A percentile compares a stretch with the other conserved stretches of the same genome.
Evolutionary conservation across 352 stramenopile species (phyloP).

Genomic region (Peronospora belbahrii): DNA sequence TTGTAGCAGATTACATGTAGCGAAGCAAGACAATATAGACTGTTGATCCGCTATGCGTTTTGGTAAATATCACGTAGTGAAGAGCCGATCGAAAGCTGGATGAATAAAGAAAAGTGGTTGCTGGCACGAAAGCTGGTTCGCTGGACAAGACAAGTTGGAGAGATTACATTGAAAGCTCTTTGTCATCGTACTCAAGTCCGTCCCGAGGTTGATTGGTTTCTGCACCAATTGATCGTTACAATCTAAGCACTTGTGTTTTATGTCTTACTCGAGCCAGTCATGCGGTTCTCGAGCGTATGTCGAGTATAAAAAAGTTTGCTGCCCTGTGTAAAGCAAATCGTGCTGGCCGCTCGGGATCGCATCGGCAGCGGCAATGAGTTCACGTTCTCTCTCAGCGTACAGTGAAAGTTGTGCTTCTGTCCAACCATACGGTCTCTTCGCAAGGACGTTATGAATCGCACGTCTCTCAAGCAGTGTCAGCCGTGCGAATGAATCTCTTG

Average conservation of each 20-base stretch:
- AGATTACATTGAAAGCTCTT: neutral
- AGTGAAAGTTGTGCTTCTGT: neutral
- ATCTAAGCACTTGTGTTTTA: neutral
- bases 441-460: slow-evolving; percentile 16
- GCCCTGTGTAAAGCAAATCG: slow-evolving; percentile 5
- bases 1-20: slow-evolving; percentile 2
- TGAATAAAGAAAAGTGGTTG: neutral
- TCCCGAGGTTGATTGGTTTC: neutral
- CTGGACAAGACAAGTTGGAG: neutral
- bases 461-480: slow-evolving; percentile 13
- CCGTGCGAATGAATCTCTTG: slow-evolving; percentile 1
- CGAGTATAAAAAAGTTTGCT: neutral
- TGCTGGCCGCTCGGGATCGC: neutral
- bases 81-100: neutral
- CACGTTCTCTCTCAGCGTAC: slow-evolving; percentile 9
- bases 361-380: slow-evolving; percentile 4
- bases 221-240: neutral
- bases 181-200: neutral
- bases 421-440: slow-evolving; percentile 5
- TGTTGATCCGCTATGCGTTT: slow-evolving; percentile 1
- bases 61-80: no score
- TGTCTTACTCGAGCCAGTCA: neutral
- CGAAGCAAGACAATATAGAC: slow-evolving; percentile 17
- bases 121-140: neutral
- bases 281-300: slow-evolving; percentile 13